A percentile compares a stretch with the other conserved stretches of the same genome.
These are phyloP conservation scores for Annulohypoxylon stygium DNA, from an alignment of 495 filamentous ascomycete species.

Conservation along the genomic window DNA sequence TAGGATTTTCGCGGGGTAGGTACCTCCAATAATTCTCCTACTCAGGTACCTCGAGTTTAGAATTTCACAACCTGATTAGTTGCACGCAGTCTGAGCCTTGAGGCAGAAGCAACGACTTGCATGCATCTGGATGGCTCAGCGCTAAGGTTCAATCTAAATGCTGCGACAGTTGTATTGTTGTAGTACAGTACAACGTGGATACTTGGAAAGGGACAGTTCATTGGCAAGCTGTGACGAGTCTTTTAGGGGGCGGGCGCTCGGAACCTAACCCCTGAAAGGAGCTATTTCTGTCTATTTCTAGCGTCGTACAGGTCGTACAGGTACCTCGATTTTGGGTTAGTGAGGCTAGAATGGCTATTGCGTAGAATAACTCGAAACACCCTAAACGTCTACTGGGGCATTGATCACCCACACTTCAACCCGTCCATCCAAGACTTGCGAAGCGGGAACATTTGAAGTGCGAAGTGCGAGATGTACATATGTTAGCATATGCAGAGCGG, in stretches of 20 bases:
- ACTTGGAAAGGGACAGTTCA: constrained; percentile 8
- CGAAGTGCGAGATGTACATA: too few species aligned
- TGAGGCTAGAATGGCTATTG: constrained; percentile 17
- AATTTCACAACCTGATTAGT: constrained; percentile 32
- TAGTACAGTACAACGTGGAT: constrained; percentile 35
- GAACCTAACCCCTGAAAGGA: constrained; percentile 18
- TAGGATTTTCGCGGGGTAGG: not conserved
- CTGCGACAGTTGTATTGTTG: constrained; percentile 31
- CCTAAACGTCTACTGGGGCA: constrained; percentile 37
- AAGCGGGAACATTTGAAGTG: not conserved
- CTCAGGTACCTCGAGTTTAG: constrained; percentile 16
- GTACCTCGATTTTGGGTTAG: constrained; percentile 23
- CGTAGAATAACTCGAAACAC: constrained; percentile 44
- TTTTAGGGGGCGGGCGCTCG: constrained; percentile 29
- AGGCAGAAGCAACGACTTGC: constrained; percentile 34
- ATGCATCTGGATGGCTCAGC: constrained; percentile 37
- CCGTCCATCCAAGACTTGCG: constrained; percentile 18
- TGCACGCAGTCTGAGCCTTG: constrained; percentile 27
- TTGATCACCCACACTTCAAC: constrained; percentile 35
- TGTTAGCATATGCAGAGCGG: not conserved
- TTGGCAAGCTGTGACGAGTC: constrained; percentile 21
- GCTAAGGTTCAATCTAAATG: constrained; percentile 47
- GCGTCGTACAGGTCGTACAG: constrained; percentile 21
- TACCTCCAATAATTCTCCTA: constrained; percentile 3
- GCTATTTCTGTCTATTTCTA: constrained; percentile 16